A percentile compares a stretch with the other conserved stretches of the same genome.
Evolutionary conservation across 2,329 filamentous ascomycete species (phyloP).

Genomic region (Neonectria faginata): DNA sequence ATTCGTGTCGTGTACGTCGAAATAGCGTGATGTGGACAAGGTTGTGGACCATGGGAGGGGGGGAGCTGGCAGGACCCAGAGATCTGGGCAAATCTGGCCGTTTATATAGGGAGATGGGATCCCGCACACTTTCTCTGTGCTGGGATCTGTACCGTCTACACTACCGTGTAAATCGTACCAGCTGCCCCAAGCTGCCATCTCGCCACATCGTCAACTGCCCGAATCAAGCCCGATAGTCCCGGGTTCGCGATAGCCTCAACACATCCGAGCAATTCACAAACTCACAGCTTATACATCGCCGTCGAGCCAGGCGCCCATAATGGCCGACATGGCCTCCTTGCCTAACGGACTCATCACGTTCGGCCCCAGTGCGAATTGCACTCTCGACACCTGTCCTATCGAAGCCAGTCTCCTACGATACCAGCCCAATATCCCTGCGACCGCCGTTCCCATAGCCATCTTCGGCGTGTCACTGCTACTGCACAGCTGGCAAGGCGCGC

Average conservation of each 20-base stretch:
- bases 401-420: constrained; percentile 43
- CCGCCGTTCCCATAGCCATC: constrained; percentile 34
- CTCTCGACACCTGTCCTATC: constrained; percentile 40
- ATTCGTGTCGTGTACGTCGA: constrained; percentile 1
- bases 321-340: constrained; percentile 17
- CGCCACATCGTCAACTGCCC: not conserved
- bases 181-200: not conserved
- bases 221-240: not conserved
- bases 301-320: not conserved
- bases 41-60: not conserved
- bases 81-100: constrained; percentile 2
- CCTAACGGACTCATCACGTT: constrained; percentile 42
- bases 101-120: constrained; percentile 2
- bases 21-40: constrained; percentile 1
- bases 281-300: not conserved
- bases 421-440: constrained; percentile 38
- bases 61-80: not conserved
- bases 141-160: not conserved
- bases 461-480: constrained; percentile 36
- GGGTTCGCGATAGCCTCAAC: not conserved
- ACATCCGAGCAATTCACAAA: not conserved
- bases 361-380: constrained; percentile 42
- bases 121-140: not conserved
- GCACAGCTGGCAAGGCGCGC: constrained; percentile 38
- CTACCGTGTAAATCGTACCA: not conserved